Percentiles rank a stretch among this genome's conserved stretches.
These are phyloP conservation scores for Colletotrichum horii DNA, from an alignment of 2,329 filamentous ascomycete species.

Conservation along the genomic window DNA sequence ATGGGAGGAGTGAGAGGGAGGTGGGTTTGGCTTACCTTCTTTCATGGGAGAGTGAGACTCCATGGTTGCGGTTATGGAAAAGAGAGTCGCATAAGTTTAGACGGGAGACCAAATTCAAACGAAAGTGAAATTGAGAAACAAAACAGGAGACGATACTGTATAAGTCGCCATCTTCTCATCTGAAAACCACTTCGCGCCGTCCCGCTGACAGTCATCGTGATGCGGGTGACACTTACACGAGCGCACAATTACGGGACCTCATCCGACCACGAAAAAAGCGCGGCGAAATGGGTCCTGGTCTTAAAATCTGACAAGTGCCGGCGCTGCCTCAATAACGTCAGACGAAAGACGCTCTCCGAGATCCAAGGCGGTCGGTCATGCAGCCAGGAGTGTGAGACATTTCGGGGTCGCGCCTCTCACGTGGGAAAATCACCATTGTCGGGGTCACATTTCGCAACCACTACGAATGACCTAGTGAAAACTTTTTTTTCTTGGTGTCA, in stretches of 20 bases:
- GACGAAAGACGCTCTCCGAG: fast-evolving
- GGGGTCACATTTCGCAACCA: constrained; percentile 21
- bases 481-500: background rate
- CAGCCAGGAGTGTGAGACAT: background rate
- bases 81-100: background rate
- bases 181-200: background rate
- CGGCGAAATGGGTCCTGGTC: background rate
- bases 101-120: background rate
- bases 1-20: background rate
- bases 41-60: constrained; percentile 24
- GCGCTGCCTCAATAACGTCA: background rate
- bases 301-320: background rate
- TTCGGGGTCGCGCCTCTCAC: background rate
- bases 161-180: background rate
- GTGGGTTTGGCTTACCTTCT: constrained; percentile 3
- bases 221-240: constrained; percentile 17
- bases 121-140: background rate
- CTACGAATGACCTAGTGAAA: constrained; percentile 18
- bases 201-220: background rate
- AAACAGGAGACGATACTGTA: background rate
- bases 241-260: background rate
- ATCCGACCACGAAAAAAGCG: background rate
- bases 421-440: constrained; percentile 13
- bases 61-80: background rate
- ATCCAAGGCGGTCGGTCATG: background rate